Percentiles rank a stretch among this genome's conserved stretches.
These are phyloP conservation scores for Fusarium continuum DNA, from an alignment of 2,329 filamentous ascomycete genomes.

Conservation along the genomic window DNA sequence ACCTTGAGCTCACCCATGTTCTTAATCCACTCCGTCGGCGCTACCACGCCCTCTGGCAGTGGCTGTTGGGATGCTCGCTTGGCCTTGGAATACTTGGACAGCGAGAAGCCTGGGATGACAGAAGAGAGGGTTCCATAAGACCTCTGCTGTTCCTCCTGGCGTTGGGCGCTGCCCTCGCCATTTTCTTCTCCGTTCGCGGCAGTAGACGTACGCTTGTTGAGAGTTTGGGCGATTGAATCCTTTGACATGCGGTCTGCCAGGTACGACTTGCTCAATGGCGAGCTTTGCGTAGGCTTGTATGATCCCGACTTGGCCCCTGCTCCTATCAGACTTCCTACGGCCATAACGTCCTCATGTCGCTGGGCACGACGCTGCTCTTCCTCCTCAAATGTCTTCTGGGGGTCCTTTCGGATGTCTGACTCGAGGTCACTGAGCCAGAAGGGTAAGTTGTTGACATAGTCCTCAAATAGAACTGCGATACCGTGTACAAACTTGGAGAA, in stretches of 20 bases:
- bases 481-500: constrained; percentile 99
- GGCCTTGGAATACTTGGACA: constrained; percentile 76
- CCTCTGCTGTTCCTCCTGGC: constrained; percentile 45
- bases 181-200: constrained; percentile 46
- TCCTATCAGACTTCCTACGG: constrained; percentile 87
- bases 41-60: constrained; percentile 86
- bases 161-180: constrained; percentile 51
- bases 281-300: constrained; percentile 70
- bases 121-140: constrained; percentile 70
- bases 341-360: constrained; percentile 85
- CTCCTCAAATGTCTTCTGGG: constrained; percentile 87
- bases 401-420: constrained; percentile 92
- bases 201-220: constrained; percentile 41
- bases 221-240: constrained; percentile 45
- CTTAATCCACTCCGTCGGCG: constrained; percentile 91
- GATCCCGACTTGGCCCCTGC: constrained; percentile 63
- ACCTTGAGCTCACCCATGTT: constrained; percentile 91
- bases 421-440: constrained; percentile 96
- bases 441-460: constrained; percentile 93
- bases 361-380: constrained; percentile 86
- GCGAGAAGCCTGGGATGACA: constrained; percentile 83
- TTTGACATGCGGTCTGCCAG: constrained; percentile 63
- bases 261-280: constrained; percentile 73
- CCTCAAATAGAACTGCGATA: constrained; percentile 89
- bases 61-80: constrained; percentile 57